phyloP scores from a whole-genome alignment of 345 rosid species.

The Eucalyptus marginata region DNA sequence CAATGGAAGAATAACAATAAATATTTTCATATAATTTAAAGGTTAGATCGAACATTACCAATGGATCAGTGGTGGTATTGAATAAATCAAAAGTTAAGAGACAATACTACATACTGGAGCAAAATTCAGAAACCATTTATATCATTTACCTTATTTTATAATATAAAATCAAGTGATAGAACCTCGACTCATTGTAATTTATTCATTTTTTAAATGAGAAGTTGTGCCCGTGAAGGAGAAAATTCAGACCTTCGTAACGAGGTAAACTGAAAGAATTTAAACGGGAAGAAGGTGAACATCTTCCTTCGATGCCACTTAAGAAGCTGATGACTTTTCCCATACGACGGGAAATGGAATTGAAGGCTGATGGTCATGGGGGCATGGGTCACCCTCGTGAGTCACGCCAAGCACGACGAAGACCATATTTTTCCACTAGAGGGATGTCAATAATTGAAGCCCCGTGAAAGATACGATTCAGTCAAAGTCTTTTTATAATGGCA shows the following conservation, averaged over 20 bases:
- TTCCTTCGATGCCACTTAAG: neutral
- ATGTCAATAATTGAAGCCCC: neutral
- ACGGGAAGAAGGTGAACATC: neutral
- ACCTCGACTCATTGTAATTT: neutral
- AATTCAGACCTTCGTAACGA: neutral
- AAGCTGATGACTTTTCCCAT: neutral
- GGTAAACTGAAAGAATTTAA: neutral
- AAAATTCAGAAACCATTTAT: neutral
- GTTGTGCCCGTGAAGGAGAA: neutral
- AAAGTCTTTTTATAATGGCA: neutral
- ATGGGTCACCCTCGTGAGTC: neutral
- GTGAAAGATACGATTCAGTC: neutral
- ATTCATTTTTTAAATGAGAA: neutral
- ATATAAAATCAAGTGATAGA: neutral
- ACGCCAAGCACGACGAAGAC: neutral
- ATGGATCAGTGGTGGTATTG: neutral
- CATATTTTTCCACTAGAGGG: neutral
- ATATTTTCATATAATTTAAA: neutral
- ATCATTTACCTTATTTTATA: neutral
- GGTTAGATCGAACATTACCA: neutral
- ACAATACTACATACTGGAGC: fast-evolving
- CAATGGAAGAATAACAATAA: neutral
- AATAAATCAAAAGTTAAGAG: neutral
- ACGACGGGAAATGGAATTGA: neutral
- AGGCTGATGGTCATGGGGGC: neutral